Base-by-base conservation (phyloP, 352 stramenopile genomes). In the Pythium insidiosum region DNA sequence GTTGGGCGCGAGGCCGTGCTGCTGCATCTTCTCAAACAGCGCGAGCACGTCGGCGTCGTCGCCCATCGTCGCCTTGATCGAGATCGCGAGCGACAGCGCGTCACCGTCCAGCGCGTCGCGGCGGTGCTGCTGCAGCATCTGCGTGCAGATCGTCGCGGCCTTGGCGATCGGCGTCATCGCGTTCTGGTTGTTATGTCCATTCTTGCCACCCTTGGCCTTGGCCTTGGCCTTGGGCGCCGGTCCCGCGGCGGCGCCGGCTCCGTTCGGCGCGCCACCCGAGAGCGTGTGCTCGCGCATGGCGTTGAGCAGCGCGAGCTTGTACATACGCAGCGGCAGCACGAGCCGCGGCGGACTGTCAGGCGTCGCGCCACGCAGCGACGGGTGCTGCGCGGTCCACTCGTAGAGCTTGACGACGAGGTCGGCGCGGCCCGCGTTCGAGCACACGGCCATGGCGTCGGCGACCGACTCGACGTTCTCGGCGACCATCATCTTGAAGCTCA, bases 21-120 rank as follows among this genome's bases (percentile, higher is more conserved):
- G 56, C 25, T 78, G 66, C 77, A 84, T 88, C 13, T 65, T 79
- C 44, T 88, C 67, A 50, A 81, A 90, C 11, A 92, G 50, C 21
- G 74, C 73, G 30, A 83, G 58, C 11, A 92, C 73, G 38, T 90
- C 74, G 37, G 86, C 73, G 49, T 92, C 63, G 51, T 89, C 77
- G 2, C 75, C 66, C 0, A 68, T 54, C 0, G 63, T 76, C 2
- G 80, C 77, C 45, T 83, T 84, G 41, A 88, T 82, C 16, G 77
- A 90, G 45, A 88, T 88, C 18, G 79, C 77, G 50, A 89, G 63
- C 7, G 74, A 89, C 24, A 89, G 56, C 36, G 77, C 77, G 1
- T 84, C 77, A 21, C 70, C 66, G 41, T 88, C 76, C 18, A 88
- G 35, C 6, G 42, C 38, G 22, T 68, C 63, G 12, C 56, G 62